These are phyloP conservation scores for Saccharomycopsis sp. DNA, from an alignment of 805 yeast species.

Conservation along the genomic window DNA sequence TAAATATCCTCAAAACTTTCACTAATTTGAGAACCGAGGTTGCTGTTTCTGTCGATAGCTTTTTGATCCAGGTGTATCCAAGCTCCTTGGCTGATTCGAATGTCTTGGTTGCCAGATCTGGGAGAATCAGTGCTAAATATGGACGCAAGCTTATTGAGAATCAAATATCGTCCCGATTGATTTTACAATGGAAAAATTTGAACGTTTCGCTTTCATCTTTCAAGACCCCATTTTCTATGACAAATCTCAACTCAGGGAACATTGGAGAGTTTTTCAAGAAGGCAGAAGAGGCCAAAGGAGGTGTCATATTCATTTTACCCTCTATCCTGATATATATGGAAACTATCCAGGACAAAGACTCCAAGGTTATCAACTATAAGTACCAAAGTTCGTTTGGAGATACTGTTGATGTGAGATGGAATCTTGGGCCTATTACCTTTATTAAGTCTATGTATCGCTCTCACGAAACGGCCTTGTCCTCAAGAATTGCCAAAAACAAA, in stretches of 20 bases:
- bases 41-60: conserved; percentile 49
- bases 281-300: conserved; percentile 63
- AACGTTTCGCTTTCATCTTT: conserved; percentile 60
- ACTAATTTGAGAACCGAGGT: conserved; percentile 54
- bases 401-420: conserved; percentile 88
- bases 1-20: conserved; percentile 18
- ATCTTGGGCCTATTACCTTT: conserved; percentile 82
- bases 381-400: conserved; percentile 79
- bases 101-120: conserved; percentile 58
- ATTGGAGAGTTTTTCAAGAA: conserved; percentile 50
- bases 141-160: conserved; percentile 33
- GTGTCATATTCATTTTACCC: conserved; percentile 75
- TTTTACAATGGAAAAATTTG: conserved; percentile 55
- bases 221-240: conserved; percentile 45
- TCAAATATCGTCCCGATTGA: conserved; percentile 40
- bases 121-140: conserved; percentile 46
- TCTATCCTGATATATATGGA: conserved; percentile 68
- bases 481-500: conserved; percentile 42
- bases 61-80: conserved; percentile 70
- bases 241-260: conserved; percentile 36
- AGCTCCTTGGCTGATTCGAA: conserved; percentile 72
- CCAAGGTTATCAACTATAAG: conserved; percentile 54
- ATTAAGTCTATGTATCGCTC: conserved; percentile 89
- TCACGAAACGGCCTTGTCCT: conserved; percentile 65
- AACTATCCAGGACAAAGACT: conserved; percentile 51